Evolutionary conservation across 139 green algal species (phyloP), one percentile per base, ranked within the genome.

Genomic region (Astrephomene gubernaculifera): DNA sequence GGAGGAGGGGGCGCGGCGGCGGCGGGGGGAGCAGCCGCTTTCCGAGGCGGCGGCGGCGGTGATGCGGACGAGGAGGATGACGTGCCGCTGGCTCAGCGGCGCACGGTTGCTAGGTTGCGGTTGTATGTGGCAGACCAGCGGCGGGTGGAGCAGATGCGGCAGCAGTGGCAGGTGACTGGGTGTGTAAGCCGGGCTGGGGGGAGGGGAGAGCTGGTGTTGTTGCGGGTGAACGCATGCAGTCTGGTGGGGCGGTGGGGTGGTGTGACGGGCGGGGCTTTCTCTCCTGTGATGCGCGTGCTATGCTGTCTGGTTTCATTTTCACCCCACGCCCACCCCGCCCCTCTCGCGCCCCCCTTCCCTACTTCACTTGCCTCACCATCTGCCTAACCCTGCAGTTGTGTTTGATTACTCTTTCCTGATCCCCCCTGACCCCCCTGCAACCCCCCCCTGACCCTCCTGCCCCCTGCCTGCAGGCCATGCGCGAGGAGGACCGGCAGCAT

Each of bases 71-170:
- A 71, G 12, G 38, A 72, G 38, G 75, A 71, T 1, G 75, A 72
- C 9, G 75, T 71, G 27, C 75, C 75, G 25, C 61, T 83, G 57
- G 65, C 75, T 38, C 38, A 72, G 75, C 75, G 75, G 14, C 75
- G 75, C 17, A 83, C 75, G n/a, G 75, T 72, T 39, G 60, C 57
- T 2, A 38, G 39, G 27, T 38, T 45, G 75, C 75, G 75, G 75
- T 60, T 71, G 41, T 83, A 72, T 38, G 60, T n/a, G n/a, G n/a
- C 57, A n/a, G 75, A 83, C 29, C 57, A 83, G 60, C 25, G 24
- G 39, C 75, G 75, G 45, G 75, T 83, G 39, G 75, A 60, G 57
- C 19, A 45, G 75, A 71, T 83, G 75, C 57, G 75, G n/a, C 27
- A n/a, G 12, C 43, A 83, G 35, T 83, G 75, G 75, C 19, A n/a